Base-by-base conservation (phyloP, 345 rosid genomes). In the Acer campestre region DNA sequence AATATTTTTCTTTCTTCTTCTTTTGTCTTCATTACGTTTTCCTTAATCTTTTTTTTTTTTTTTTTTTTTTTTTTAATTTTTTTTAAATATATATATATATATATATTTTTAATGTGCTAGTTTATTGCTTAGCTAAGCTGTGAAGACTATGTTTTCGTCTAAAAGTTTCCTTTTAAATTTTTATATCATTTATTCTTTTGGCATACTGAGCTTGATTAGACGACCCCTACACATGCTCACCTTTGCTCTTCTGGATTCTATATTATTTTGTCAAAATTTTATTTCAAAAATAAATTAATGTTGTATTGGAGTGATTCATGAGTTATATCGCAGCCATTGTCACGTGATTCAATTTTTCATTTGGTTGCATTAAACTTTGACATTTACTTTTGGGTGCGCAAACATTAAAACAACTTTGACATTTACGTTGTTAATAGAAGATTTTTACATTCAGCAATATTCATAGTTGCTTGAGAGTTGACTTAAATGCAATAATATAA, bases 121-220 rank as follows among this genome's bases (percentile, higher is more conserved):
- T 64, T 68, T 13, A 67, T 49, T 51, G 17, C 71, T 40, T 77
- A 23, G 56, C 10, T 65, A 56, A 53, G 29, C 63, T 65, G 44
- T 67, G 42, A 14, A 27, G 69, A 63, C 20, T 29, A 48, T 66
- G 46, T 72, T 29, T 18, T 53, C 17, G 6, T 5, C 22, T 42
- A 42, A 6, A 17, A 64, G 27, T 31, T 59, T 49, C 7, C 6
- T 12, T n/a, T 64, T 11, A 6, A 11, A 29, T n/a, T 29, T 49
- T 51, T 49, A 35, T 20, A n/a, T 58, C 13, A 4, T 42, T 42
- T 11, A 48, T 75, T 7, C 53, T 65, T 65, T 75, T 64, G 77
- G 29, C 53, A 48, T 0, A 44, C 18, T 48, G 27, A 48, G 51
- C 27, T 6, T 64, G 16, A 2, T 42, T 23, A 23, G 17, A 72